phyloP scores from a whole-genome alignment of 306 rosid species.

The Malus orientalis region DNA sequence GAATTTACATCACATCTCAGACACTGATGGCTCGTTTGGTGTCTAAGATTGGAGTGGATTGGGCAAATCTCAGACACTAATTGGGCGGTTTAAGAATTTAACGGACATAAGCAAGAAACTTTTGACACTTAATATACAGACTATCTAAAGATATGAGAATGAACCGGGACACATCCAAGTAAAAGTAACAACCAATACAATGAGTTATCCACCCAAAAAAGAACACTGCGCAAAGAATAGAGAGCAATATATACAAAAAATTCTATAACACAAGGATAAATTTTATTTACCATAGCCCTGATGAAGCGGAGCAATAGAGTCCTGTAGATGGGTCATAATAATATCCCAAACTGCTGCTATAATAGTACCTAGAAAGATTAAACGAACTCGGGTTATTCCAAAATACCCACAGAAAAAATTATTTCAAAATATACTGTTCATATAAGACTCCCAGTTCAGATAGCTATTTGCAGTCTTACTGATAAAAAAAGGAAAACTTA shows the following conservation, averaged over 20 bases:
- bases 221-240: neutral
- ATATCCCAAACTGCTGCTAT: constrained; percentile 16
- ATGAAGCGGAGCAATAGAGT: constrained; percentile 19
- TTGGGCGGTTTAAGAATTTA: neutral
- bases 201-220: neutral
- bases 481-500: no score
- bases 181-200: neutral
- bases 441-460: neutral
- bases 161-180: neutral
- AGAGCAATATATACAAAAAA: neutral
- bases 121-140: neutral
- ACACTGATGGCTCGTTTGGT: neutral
- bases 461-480: no score
- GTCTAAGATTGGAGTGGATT: no score
- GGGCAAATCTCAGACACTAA: neutral
- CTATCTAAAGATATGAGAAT: neutral
- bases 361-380: constrained; percentile 10
- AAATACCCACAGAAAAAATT: neutral
- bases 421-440: neutral
- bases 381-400: neutral
- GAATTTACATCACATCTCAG: neutral
- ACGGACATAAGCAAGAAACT: neutral
- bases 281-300: constrained; percentile 13
- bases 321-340: constrained; percentile 24
- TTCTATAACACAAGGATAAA: neutral